Base-by-base conservation (phyloP, 2,329 filamentous ascomycete genomes). In the Ustilaginoidea virens region DNA sequence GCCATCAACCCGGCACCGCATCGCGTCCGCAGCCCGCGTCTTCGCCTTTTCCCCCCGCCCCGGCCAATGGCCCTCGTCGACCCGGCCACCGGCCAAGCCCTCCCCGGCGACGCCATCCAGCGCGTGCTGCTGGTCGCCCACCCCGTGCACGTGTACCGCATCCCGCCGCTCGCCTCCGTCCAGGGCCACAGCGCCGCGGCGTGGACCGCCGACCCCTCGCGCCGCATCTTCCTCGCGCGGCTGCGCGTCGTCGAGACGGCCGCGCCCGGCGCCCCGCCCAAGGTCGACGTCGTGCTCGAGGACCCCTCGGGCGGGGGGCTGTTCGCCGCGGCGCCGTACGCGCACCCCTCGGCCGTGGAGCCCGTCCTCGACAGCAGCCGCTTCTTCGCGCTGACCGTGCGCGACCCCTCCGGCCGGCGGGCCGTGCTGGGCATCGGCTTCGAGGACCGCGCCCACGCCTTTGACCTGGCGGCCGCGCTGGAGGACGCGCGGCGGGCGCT, bases 241-340 rank as follows among this genome's bases (percentile, higher is more conserved):
- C 56, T 90, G 30, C 80, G 83, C 44, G 60, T 87, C 38, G 59
- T 90, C 45, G 80, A 87, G 53, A 86, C 79, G 2, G 73, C 78
- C 5, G 28, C 39, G 3, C 16, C 34, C 7, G 10, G 30, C 8
- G 50, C 72, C 38, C 61, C 62, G 34, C 63, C 86, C 36, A 78
- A 74, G 45, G 70, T 75, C 18, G 80, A 85, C 46, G 66, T 90
- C 37, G 61, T 90, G 17, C 70, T 93, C 26, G 82, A 92, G 48
- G 82, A 92, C 49, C 57, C 74, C 4, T 61, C 62, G 15, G 73
- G 61, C 1, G 81, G 79, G 17, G 69, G 80, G 43, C 63, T 92
- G 14, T 92, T 92, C 51, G 83, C 83, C 25, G 83, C 81, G 1
- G 78, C 79, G 1, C 83, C 85, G 0, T 92, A 92, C 53, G 74